Percentiles rank a stretch among this genome's conserved stretches.
Evolutionary conservation across 805 yeast genomes (phyloP).

Genomic region (Ogataea haglerorum): DNA sequence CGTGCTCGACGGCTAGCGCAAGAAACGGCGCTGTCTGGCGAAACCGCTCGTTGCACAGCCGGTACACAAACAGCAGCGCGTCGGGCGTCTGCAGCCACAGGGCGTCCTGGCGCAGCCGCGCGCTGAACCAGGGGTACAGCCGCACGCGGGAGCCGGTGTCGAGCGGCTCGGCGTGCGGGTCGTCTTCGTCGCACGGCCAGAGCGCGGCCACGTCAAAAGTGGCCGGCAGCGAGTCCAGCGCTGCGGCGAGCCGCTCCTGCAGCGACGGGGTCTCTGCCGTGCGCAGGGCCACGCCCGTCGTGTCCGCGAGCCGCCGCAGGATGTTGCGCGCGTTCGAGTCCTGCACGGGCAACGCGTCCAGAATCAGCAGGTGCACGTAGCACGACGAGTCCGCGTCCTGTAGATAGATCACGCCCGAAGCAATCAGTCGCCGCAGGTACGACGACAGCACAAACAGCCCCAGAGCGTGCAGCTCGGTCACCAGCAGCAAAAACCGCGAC

Average conservation of each 20-base stretch:
- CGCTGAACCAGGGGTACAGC: conserved; percentile 12
- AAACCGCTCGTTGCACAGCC: conserved; percentile 17
- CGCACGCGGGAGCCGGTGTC: conserved; percentile 15
- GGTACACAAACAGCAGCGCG: conserved; percentile 16
- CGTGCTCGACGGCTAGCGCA: conserved; percentile 8
- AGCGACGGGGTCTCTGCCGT: conserved; percentile 9
- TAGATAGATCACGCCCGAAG: conserved; percentile 78
- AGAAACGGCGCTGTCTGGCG: conserved; percentile 20
- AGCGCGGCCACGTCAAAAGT: conserved; percentile 8
- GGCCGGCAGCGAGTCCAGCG: conserved; percentile 7
- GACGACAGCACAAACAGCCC: conserved; percentile 56
- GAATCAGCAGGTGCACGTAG: conserved; percentile 50
- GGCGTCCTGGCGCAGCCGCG: conserved; percentile 5
- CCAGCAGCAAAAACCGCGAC: conserved; percentile 40
- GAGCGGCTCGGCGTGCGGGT: conserved; percentile 7
- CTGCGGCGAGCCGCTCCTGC: conserved; percentile 8
- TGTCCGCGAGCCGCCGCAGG: conserved; percentile 26
- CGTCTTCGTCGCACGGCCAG: neutral
- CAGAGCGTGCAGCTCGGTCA: conserved; percentile 46
- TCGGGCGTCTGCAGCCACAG: conserved; percentile 2
- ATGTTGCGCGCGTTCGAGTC: conserved; percentile 36
- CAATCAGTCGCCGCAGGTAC: conserved; percentile 75
- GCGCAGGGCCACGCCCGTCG: conserved; percentile 22
- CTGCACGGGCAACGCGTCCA: conserved; percentile 57
- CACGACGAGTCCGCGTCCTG: conserved; percentile 48